These are phyloP conservation scores for Wickerhamiella parazyma DNA, from an alignment of 805 yeast species.

Conservation along the genomic window DNA sequence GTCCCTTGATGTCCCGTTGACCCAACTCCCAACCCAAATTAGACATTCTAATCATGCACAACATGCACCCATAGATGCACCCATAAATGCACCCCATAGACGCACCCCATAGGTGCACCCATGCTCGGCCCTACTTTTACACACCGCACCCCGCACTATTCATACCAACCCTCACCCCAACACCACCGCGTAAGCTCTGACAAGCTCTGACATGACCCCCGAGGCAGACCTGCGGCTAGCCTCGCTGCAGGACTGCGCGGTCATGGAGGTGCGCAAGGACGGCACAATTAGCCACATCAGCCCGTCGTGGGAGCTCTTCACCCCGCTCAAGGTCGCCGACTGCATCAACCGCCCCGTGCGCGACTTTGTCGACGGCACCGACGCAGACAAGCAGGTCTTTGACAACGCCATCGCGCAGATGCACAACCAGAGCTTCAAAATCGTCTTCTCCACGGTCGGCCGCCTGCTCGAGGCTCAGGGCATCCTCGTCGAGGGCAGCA, in stretches of 20 bases:
- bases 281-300: constrained; percentile 67
- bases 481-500: constrained; percentile 54
- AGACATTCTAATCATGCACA: no score
- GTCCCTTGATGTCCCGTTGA: no score
- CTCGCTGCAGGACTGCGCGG: constrained; percentile 19
- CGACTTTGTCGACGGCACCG: constrained; percentile 19
- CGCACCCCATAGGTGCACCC: no score
- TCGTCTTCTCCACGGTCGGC: neutral
- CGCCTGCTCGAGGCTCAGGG: constrained; percentile 76
- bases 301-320: constrained; percentile 63
- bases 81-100: no score
- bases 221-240: constrained; percentile 8
- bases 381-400: constrained; percentile 19
- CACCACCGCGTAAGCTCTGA: neutral
- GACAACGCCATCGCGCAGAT: constrained; percentile 13
- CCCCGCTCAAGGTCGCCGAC: constrained; percentile 32
- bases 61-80: no score
- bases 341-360: constrained; percentile 19
- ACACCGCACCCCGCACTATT: neutral
- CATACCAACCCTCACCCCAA: neutral
- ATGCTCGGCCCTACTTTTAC: neutral
- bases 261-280: constrained; percentile 69
- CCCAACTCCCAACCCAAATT: no score
- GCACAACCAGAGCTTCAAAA: constrained; percentile 3
- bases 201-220: constrained; percentile 6